These are phyloP conservation scores for Ricinus communis DNA, from an alignment of 345 rosid genomes.

Conservation along the genomic window DNA sequence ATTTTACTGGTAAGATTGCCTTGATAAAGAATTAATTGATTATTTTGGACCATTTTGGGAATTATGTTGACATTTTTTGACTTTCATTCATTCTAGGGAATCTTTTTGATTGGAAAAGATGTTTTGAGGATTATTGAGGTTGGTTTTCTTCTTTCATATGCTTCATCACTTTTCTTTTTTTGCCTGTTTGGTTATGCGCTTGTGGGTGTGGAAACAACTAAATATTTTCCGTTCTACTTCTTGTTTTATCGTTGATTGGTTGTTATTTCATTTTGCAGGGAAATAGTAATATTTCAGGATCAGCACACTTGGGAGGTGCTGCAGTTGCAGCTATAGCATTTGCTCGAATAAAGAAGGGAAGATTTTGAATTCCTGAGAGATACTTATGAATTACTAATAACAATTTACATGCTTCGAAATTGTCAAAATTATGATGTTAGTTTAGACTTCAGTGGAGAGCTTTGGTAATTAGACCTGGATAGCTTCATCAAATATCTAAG, in stretches of 20 bases:
- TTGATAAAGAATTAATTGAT: not conserved
- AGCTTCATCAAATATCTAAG: too few relatives aligned
- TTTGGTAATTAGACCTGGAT: too few relatives aligned
- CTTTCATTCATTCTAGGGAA: constrained; percentile 42
- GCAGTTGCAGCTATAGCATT: constrained; percentile 86
- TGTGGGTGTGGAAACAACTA: not conserved
- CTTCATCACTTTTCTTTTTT: not conserved
- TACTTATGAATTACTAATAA: not conserved
- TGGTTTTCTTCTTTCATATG: not conserved
- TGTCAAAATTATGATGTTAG: too few relatives aligned
- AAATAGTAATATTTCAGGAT: constrained; percentile 72
- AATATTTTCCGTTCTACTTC: not conserved
- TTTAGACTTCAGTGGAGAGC: too few relatives aligned
- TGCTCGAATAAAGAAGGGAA: constrained; percentile 63
- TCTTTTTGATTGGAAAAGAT: constrained; percentile 75
- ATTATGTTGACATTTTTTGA: not conserved
- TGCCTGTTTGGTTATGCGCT: too few relatives aligned
- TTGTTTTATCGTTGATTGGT: not conserved
- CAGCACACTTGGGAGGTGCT: constrained; percentile 92
- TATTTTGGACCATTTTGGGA: not conserved
- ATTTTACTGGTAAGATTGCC: constrained; percentile 60
- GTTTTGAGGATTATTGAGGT: constrained; percentile 64
- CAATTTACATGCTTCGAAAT: too few relatives aligned
- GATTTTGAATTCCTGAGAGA: constrained; percentile 33
- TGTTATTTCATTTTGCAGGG: constrained; percentile 47